phyloP scores from a whole-genome alignment of 2,329 filamentous ascomycete species.

The Periconia digitata region DNA sequence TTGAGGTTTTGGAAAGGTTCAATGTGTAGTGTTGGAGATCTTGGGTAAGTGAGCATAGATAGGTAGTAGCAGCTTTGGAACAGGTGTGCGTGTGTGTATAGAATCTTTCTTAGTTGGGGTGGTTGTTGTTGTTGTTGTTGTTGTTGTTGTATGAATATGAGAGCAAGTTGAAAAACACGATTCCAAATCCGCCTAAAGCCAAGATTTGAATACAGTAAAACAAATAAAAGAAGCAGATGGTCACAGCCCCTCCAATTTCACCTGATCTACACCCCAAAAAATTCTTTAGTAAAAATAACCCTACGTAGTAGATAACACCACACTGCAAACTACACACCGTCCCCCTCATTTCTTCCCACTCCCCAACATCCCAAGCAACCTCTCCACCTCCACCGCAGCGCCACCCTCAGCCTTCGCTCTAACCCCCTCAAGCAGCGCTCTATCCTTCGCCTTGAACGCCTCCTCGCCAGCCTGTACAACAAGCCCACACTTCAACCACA shows the following conservation, averaged over 20 bases:
- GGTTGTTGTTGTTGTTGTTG: too few species aligned
- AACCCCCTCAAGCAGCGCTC: slow-evolving; percentile 71
- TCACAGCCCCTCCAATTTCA: too few species aligned
- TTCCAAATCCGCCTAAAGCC: too few species aligned
- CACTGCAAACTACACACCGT: too few species aligned
- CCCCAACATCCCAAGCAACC: slow-evolving; percentile 61
- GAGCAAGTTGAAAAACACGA: too few species aligned
- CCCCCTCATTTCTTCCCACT: slow-evolving; percentile 11
- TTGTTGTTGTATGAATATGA: too few species aligned
- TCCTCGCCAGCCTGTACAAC: slow-evolving; percentile 87
- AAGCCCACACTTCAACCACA: slow-evolving; percentile 97
- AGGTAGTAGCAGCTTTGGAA: not conserved
- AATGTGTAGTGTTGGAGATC: not conserved
- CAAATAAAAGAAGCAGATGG: not conserved
- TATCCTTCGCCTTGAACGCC: slow-evolving; percentile 78
- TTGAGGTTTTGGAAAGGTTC: slow-evolving; percentile 58
- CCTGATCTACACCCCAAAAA: too few species aligned
- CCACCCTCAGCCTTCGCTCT: slow-evolving; percentile 71
- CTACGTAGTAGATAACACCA: too few species aligned
- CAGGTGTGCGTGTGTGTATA: too few species aligned
- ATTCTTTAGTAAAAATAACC: too few species aligned
- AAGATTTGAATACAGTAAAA: not conserved
- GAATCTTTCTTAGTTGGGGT: too few species aligned
- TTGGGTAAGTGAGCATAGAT: not conserved
- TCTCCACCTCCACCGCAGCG: slow-evolving; percentile 78